These are phyloP conservation scores for Magnaporthiopsis rhizophila DNA, from an alignment of 2,329 filamentous ascomycete species.

Conservation along the genomic window DNA sequence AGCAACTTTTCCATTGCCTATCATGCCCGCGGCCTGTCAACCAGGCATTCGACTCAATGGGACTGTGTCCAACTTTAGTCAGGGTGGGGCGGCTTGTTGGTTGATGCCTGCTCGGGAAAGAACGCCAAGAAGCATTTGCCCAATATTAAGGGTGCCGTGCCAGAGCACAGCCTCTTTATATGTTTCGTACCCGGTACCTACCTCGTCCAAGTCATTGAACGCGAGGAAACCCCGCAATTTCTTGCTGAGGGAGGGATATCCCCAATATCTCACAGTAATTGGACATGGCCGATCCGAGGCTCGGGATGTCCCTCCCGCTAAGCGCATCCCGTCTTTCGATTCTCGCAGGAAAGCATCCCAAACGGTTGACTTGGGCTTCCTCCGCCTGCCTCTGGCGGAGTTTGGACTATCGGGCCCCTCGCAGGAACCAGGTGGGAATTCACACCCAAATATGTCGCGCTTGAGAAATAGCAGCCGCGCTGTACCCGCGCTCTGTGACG, in stretches of 20 bases:
- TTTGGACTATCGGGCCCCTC: background rate
- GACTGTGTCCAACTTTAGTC: background rate
- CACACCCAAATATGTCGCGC: background rate
- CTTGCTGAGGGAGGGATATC: too few species aligned
- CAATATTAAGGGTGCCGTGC: background rate
- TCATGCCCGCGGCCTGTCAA: background rate
- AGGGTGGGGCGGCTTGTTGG: background rate
- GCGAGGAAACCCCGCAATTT: background rate
- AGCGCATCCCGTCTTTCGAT: background rate
- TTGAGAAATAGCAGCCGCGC: background rate
- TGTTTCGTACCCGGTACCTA: background rate
- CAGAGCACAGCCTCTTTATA: background rate
- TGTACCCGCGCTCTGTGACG: background rate
- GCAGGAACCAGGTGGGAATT: background rate
- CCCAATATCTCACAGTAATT: too few species aligned
- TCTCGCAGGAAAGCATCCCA: background rate
- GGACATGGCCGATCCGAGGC: background rate
- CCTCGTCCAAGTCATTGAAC: too few species aligned
- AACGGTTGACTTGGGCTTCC: background rate
- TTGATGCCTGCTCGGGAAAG: background rate
- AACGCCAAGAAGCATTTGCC: too few species aligned
- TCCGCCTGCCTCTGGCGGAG: background rate
- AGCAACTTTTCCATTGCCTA: background rate
- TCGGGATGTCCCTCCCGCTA: background rate
- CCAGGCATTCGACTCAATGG: background rate